Evolutionary conservation across 2,329 filamentous ascomycete species (phyloP).

Genomic region (Aspergillus melleus): DNA sequence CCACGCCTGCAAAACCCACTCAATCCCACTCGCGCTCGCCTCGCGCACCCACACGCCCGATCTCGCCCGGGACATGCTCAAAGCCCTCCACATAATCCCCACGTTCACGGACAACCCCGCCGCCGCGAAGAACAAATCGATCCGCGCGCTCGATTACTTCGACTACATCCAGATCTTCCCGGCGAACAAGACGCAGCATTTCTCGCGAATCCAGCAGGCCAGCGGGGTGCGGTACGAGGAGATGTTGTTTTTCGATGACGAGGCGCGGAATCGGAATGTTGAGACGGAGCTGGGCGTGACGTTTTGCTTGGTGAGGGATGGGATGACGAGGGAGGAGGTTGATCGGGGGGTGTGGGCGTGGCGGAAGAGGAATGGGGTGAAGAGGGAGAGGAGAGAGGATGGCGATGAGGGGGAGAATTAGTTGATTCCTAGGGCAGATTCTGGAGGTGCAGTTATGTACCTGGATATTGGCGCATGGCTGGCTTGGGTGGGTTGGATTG

Average conservation of each 20-base stretch:
- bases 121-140: constrained; percentile 48
- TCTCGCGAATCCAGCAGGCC: constrained; percentile 68
- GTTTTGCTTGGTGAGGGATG: constrained; percentile 79
- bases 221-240: constrained; percentile 74
- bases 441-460: too few relatives aligned
- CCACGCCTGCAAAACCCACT: constrained; percentile 56
- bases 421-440: not conserved
- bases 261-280: constrained; percentile 81
- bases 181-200: constrained; percentile 80
- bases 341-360: constrained; percentile 79
- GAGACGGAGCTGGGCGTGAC: constrained; percentile 71
- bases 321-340: constrained; percentile 73
- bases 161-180: constrained; percentile 66
- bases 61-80: constrained; percentile 77
- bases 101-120: constrained; percentile 42
- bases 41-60: constrained; percentile 79
- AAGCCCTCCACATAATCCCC: constrained; percentile 64
- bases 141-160: constrained; percentile 53
- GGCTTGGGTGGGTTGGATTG: not conserved
- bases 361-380: constrained; percentile 67
- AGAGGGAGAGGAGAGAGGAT: constrained; percentile 16
- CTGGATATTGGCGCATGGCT: not conserved
- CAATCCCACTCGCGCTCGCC: constrained; percentile 68
- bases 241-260: constrained; percentile 96
- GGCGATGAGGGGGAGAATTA: constrained; percentile 12